Percentiles rank a stretch among this genome's conserved stretches.
Evolutionary conservation across 1,139 yeast genomes (phyloP).

Genomic region (Saccharomyces pastorianus): DNA sequence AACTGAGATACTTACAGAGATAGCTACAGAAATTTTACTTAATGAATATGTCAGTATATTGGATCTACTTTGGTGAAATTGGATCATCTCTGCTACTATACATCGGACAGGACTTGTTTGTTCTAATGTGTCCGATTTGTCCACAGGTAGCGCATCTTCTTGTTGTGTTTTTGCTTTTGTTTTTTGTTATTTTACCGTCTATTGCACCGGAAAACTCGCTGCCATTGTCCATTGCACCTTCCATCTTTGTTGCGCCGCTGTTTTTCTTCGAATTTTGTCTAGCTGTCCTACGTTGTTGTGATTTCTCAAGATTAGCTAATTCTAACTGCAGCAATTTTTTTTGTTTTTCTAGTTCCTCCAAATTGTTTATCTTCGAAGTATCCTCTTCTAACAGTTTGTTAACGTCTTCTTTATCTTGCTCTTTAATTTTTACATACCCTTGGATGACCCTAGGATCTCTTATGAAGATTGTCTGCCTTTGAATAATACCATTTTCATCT

Average conservation of each 20-base stretch:
- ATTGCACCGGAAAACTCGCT: conserved; percentile 28
- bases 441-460: conserved; percentile 81
- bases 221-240: not conserved
- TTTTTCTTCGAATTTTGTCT: conserved; percentile 50
- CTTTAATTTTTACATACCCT: conserved; percentile 75
- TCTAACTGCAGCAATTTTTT: conserved; percentile 76
- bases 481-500: conserved; percentile 81
- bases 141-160: conserved; percentile 94
- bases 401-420: conserved; percentile 53
- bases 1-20: not conserved
- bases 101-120: conserved; percentile 84
- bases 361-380: conserved; percentile 71
- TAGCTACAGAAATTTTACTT: not conserved
- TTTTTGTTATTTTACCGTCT: not conserved
- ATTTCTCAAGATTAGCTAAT: conserved; percentile 73
- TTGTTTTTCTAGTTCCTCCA: conserved; percentile 73
- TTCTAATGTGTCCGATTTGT: conserved; percentile 87
- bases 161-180: conserved; percentile 52
- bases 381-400: conserved; percentile 37
- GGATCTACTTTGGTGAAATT: not conserved
- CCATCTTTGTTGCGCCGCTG: conserved; percentile 18
- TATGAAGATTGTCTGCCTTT: conserved; percentile 69
- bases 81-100: conserved; percentile 37
- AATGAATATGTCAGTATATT: not conserved
- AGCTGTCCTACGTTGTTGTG: conserved; percentile 55